Evolutionary conservation across 257 asterid genomes (phyloP).

Genomic region (Salvia miltiorrhiza): DNA sequence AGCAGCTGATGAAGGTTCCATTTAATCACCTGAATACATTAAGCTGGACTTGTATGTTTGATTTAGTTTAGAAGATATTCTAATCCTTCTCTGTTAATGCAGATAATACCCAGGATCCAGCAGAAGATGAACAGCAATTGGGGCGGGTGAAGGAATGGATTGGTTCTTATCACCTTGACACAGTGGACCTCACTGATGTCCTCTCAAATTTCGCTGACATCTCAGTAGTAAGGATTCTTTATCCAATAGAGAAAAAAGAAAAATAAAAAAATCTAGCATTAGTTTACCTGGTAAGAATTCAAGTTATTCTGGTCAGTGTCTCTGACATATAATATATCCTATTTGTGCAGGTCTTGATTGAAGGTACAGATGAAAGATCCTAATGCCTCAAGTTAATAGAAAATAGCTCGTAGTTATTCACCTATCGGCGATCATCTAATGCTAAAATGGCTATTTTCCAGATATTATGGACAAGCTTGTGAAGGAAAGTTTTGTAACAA

Average conservation of each 20-base stretch:
- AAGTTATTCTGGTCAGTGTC: not conserved
- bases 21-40: slow-evolving; percentile 6
- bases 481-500: slow-evolving; percentile 54
- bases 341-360: slow-evolving; percentile 62
- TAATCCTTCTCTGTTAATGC: slow-evolving; percentile 28
- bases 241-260: not conserved
- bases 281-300: not conserved
- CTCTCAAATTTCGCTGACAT: slow-evolving; percentile 81
- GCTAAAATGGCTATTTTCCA: slow-evolving; percentile 31
- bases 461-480: slow-evolving; percentile 75
- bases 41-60: slow-evolving; percentile 12
- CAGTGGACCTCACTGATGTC: slow-evolving; percentile 59
- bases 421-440: slow-evolving; percentile 15
- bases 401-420: slow-evolving; percentile 9
- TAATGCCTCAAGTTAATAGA: slow-evolving; percentile 23
- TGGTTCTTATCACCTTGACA: slow-evolving; percentile 59
- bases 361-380: slow-evolving; percentile 55
- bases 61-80: slow-evolving; percentile 8
- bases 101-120: slow-evolving; percentile 88
- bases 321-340: slow-evolving; percentile 20
- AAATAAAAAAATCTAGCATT: not conserved
- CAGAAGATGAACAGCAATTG: slow-evolving; percentile 69
- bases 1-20: slow-evolving; percentile 56
- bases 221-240: slow-evolving; percentile 56
- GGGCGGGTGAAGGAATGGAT: slow-evolving; percentile 81